A percentile compares a stretch with the other conserved stretches of the same genome.
These are phyloP conservation scores for Verticillium longisporum DNA, from an alignment of 2,329 filamentous ascomycete species.

Conservation along the genomic window DNA sequence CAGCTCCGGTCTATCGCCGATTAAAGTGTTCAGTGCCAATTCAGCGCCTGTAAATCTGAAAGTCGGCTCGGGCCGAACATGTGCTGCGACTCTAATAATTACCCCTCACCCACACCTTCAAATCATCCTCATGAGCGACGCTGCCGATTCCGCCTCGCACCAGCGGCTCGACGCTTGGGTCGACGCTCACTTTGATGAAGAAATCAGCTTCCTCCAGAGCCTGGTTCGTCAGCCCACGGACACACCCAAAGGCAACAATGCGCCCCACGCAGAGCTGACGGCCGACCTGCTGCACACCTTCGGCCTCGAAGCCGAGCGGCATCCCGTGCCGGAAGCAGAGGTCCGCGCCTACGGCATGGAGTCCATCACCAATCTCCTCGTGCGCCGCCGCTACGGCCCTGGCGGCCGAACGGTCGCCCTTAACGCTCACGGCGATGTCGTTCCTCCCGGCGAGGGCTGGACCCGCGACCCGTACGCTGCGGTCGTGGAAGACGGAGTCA, in stretches of 20 bases:
- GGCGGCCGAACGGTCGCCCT: slow-evolving; percentile 6
- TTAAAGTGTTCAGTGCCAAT: no score
- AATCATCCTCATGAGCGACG: neutral
- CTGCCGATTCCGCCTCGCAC: neutral
- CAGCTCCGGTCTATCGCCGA: no score
- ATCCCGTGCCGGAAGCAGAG: slow-evolving; percentile 4
- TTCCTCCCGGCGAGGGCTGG: slow-evolving; percentile 6
- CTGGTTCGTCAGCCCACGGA: slow-evolving; percentile 6
- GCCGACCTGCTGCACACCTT: slow-evolving; percentile 2
- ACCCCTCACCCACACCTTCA: neutral
- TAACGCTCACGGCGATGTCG: slow-evolving; percentile 9
- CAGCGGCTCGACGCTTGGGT: slow-evolving; percentile 7
- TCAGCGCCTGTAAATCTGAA: no score
- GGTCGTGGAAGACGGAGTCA: slow-evolving; percentile 4
- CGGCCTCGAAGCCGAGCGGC: slow-evolving; percentile 7
- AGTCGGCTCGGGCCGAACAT: no score
- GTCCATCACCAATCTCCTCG: slow-evolving; percentile 8
- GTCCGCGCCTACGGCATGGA: slow-evolving; percentile 6
- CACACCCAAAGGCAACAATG: slow-evolving; percentile 6
- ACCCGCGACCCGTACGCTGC: slow-evolving; percentile 5
- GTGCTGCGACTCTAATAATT: no score
- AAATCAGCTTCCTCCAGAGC: slow-evolving; percentile 5
- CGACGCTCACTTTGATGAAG: slow-evolving; percentile 7
- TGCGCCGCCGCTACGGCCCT: slow-evolving; percentile 3
- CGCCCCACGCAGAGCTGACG: slow-evolving; percentile 6